These are phyloP conservation scores for Sporothrix inflata DNA, from an alignment of 2,329 filamentous ascomycete species.

Conservation along the genomic window DNA sequence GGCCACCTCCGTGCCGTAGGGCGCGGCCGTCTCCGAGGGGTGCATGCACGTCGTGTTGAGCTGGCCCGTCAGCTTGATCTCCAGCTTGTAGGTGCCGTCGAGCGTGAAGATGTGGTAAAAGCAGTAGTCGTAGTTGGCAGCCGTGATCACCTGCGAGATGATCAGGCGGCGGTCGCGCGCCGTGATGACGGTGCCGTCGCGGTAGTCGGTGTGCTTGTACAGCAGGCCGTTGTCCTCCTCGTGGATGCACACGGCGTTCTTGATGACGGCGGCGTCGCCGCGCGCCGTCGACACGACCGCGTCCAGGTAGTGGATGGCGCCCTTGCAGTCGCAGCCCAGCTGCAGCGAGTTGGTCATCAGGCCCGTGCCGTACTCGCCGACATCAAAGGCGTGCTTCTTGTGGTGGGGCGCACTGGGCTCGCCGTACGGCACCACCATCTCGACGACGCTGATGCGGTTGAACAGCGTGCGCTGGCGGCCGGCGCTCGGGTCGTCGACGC, in stretches of 20 bases:
- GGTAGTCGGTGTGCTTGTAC: constrained; percentile 94
- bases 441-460: constrained; percentile 83
- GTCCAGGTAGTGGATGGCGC: constrained; percentile 88
- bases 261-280: constrained; percentile 77
- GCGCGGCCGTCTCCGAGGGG: constrained; percentile 76
- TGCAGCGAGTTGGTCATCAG: constrained; percentile 81
- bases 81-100: constrained; percentile 87
- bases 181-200: constrained; percentile 83
- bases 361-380: constrained; percentile 73
- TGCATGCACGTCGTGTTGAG: constrained; percentile 87
- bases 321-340: constrained; percentile 84
- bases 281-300: constrained; percentile 79
- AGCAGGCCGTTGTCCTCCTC: constrained; percentile 91
- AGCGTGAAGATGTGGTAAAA: constrained; percentile 51
- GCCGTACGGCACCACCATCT: constrained; percentile 93
- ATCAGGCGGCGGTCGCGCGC: constrained; percentile 85
- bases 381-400: constrained; percentile 78
- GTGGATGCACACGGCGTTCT: constrained; percentile 94
- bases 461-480: constrained; percentile 77
- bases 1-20: constrained; percentile 91
- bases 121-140: constrained; percentile 90
- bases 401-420: constrained; percentile 81
- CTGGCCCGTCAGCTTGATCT: constrained; percentile 90
- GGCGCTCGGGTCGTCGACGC: constrained; percentile 73
- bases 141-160: constrained; percentile 90